These are phyloP conservation scores for Volvox reticuliferus DNA, from an alignment of 139 green algal species.

Conservation along the genomic window DNA sequence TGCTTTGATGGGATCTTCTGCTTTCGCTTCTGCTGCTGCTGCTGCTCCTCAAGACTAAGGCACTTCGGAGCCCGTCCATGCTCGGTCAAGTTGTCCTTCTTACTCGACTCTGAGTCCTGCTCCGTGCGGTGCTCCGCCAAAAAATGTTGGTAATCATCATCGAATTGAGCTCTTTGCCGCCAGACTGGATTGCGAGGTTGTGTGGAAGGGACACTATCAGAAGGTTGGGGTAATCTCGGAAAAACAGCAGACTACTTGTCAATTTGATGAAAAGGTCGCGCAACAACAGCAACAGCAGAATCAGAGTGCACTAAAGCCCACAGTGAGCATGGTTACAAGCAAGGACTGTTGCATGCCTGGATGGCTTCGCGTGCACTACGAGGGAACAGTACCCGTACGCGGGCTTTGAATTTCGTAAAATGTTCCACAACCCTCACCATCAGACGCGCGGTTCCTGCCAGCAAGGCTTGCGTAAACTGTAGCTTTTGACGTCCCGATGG, in stretches of 20 bases:
- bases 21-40: background rate
- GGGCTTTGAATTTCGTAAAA: background rate
- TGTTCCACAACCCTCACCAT: background rate
- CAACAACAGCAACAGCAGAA: background rate
- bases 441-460: background rate
- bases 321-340: background rate
- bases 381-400: background rate
- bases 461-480: background rate
- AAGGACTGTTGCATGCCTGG: background rate
- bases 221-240: background rate
- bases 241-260: background rate
- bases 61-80: no score
- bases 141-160: background rate
- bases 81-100: background rate
- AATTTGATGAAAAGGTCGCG: background rate
- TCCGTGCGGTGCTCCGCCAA: background rate
- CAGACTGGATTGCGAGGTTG: background rate
- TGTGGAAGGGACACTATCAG: background rate
- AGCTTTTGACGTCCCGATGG: background rate
- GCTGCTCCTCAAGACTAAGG: background rate
- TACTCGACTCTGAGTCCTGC: background rate
- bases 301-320: background rate
- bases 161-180: background rate
- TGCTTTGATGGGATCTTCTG: background rate
- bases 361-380: background rate